These are phyloP conservation scores for Beauveria sp. DNA, from an alignment of 2,329 filamentous ascomycete species.

Conservation along the genomic window DNA sequence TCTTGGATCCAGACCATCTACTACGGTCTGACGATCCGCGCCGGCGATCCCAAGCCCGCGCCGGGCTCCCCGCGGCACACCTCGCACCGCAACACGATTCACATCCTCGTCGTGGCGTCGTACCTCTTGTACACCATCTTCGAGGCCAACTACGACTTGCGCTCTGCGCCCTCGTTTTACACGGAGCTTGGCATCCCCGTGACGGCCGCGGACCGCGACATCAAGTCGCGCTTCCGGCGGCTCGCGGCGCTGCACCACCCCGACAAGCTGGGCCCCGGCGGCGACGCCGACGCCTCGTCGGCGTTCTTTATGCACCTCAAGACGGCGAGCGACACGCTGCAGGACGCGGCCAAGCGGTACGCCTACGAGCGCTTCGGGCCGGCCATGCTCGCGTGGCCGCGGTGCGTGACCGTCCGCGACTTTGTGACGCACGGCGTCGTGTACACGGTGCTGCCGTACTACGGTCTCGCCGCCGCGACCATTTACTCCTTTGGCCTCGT, in stretches of 20 bases:
- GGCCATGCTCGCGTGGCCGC: slow-evolving; percentile 56
- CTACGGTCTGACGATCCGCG: slow-evolving; percentile 83
- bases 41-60: slow-evolving; percentile 71
- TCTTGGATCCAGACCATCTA: slow-evolving; percentile 71
- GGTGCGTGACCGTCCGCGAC: slow-evolving; percentile 62
- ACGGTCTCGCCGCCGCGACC: slow-evolving; percentile 46
- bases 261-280: slow-evolving; percentile 55
- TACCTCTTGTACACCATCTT: slow-evolving; percentile 92
- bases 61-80: slow-evolving; percentile 61
- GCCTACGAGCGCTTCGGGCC: slow-evolving; percentile 88
- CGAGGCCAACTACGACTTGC: slow-evolving; percentile 79
- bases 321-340: slow-evolving; percentile 71
- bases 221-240: slow-evolving; percentile 80
- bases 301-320: slow-evolving; percentile 73
- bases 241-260: slow-evolving; percentile 69
- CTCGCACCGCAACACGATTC: slow-evolving; percentile 72
- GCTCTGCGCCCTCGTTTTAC: slow-evolving; percentile 68
- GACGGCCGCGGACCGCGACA: slow-evolving; percentile 60
- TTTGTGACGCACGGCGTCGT: slow-evolving; percentile 60
- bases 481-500: slow-evolving; percentile 55
- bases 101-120: slow-evolving; percentile 69
- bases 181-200: slow-evolving; percentile 63
- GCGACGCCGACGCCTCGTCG: slow-evolving; percentile 23
- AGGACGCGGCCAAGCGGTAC: slow-evolving; percentile 69
- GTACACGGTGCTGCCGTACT: slow-evolving; percentile 53